Conservation (phyloP, 495 filamentous ascomycete species). For the Hypoxylon trugodes region DNA sequence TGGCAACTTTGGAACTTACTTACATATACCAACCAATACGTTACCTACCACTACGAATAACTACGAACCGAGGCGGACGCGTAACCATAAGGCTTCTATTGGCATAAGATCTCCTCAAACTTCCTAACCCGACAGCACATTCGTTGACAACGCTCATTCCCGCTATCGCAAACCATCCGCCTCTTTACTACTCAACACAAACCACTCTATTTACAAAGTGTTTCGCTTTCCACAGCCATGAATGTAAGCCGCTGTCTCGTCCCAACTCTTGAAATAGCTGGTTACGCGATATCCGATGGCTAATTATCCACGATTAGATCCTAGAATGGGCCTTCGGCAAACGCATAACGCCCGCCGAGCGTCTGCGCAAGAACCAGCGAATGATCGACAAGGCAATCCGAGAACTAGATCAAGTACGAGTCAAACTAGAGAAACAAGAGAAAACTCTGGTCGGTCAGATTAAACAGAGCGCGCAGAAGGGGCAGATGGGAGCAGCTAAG, state of each 20-base stretch:
- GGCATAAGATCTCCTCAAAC: neutral
- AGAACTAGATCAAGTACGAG: constrained; percentile 90
- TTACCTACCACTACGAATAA: constrained; percentile 4
- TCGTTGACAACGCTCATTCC: neutral
- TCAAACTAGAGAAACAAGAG: constrained; percentile 97
- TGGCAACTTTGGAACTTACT: no score
- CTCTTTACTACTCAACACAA: constrained; percentile 6
- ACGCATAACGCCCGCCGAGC: constrained; percentile 96
- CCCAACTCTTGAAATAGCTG: neutral
- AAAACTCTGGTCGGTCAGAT: constrained; percentile 96
- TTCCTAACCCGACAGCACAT: neutral
- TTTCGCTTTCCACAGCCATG: constrained; percentile 32
- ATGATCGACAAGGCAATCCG: constrained; percentile 96
- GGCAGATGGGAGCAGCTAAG: constrained; percentile 93
- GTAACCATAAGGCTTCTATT: neutral
- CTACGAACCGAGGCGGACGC: neutral
- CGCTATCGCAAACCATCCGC: no score
- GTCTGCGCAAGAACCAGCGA: constrained; percentile 94
- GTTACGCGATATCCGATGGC: constrained; percentile 4
- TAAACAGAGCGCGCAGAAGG: constrained; percentile 97
- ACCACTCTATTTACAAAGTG: neutral
- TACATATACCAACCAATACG: constrained; percentile 18
- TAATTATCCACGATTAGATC: constrained; percentile 64
- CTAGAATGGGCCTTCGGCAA: constrained; percentile 99
- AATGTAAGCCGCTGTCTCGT: constrained; percentile 44